Conservation (phyloP, 495 filamentous ascomycete species). For the Hypoxylon fuscum region DNA sequence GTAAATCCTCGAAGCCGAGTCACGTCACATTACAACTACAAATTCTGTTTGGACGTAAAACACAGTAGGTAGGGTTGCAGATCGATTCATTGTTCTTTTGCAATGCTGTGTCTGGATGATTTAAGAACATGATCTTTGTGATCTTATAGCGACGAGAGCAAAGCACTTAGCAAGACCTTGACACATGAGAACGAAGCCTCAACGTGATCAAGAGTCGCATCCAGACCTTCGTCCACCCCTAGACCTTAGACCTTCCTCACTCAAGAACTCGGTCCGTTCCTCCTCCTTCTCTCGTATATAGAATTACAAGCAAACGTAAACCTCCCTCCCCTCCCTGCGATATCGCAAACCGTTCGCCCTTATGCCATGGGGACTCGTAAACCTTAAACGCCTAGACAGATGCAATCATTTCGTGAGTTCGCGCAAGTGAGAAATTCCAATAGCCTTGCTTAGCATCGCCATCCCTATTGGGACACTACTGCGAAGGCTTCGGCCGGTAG, state of each 20-base stretch:
- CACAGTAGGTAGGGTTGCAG: background rate
- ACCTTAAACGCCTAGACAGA: slow-evolving; percentile 31
- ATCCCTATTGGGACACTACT: slow-evolving; percentile 13
- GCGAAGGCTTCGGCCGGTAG: slow-evolving; percentile 53
- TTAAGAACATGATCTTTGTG: slow-evolving; percentile 7
- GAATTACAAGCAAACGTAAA: slow-evolving; percentile 12
- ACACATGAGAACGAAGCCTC: background rate
- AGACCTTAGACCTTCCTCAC: background rate
- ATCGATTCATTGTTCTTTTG: slow-evolving; percentile 10
- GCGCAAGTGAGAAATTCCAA: too few species aligned
- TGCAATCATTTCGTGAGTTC: slow-evolving; percentile 21
- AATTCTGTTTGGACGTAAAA: too few species aligned
- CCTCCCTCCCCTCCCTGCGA: background rate
- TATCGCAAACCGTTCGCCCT: slow-evolving; percentile 12
- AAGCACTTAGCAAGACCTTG: background rate
- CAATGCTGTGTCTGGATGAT: background rate
- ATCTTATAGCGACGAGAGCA: slow-evolving; percentile 11
- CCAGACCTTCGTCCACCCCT: slow-evolving; percentile 1
- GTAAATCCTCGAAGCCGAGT: background rate
- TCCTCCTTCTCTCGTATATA: slow-evolving; percentile 17
- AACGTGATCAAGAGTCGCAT: slow-evolving; percentile 13
- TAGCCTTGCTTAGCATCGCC: background rate
- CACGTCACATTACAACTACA: background rate
- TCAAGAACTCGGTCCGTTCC: slow-evolving; percentile 1
- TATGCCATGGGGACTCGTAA: slow-evolving; percentile 15